These are phyloP conservation scores for Candida ovalis DNA, from an alignment of 805 yeast genomes.

Conservation along the genomic window DNA sequence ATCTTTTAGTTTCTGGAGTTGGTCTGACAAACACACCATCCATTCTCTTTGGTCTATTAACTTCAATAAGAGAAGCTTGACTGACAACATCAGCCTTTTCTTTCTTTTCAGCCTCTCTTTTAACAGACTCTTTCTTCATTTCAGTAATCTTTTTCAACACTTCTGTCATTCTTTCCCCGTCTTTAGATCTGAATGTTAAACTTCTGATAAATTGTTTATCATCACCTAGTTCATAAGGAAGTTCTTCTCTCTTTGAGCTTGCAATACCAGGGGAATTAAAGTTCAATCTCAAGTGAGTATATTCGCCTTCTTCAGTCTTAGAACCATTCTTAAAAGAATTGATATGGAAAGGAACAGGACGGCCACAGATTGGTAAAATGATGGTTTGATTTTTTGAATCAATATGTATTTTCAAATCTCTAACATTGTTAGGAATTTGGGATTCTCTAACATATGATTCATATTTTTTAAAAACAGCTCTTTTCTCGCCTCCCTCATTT, in stretches of 20 bases:
- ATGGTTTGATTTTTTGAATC: constrained; percentile 87
- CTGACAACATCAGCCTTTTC: constrained; percentile 91
- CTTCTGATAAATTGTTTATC: constrained; percentile 85
- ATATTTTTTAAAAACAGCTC: constrained; percentile 81
- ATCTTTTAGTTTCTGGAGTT: constrained; percentile 94
- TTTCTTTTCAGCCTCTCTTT: constrained; percentile 85
- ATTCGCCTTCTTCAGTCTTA: constrained; percentile 94
- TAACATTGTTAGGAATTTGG: constrained; percentile 80
- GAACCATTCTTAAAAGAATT: constrained; percentile 92
- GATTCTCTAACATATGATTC: constrained; percentile 93
- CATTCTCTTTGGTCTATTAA: constrained; percentile 79
- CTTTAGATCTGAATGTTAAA: constrained; percentile 83
- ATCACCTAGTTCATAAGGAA: constrained; percentile 87
- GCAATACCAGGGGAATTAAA: constrained; percentile 85
- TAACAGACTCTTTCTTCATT: constrained; percentile 84
- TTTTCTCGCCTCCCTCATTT: constrained; percentile 53
- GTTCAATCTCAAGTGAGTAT: constrained; percentile 82
- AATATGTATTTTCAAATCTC: constrained; percentile 81
- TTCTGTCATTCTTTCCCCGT: constrained; percentile 85
- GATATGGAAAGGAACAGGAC: constrained; percentile 98
- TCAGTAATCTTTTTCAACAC: constrained; percentile 87
- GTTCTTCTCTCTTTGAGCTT: constrained; percentile 64
- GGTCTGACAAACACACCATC: constrained; percentile 92
- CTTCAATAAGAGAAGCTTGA: constrained; percentile 83
- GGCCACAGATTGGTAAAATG: constrained; percentile 84